Base-by-base conservation (phyloP, 2,329 filamentous ascomycete species). In the Hymenoscyphus repandus region DNA sequence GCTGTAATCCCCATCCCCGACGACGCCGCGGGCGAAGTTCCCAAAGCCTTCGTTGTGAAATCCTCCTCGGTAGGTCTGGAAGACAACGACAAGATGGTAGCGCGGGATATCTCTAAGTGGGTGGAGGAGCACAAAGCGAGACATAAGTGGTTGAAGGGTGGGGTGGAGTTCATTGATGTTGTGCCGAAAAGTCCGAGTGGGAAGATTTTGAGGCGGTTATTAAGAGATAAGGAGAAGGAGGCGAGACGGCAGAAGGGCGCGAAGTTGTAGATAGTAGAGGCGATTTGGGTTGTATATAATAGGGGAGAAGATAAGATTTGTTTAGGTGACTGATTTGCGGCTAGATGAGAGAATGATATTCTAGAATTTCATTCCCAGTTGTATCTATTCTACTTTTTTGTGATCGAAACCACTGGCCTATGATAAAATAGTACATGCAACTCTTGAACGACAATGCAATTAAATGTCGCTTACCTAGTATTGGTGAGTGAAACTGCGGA, bases 141-240 rank as follows among this genome's bases (percentile, higher is more conserved):
- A 15, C 80, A 87, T 65, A 88, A 88, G 70, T 82, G 79, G 74
- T 72, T 88, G 53, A 79, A 77, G 62, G 83, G 79, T 50, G 77
- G 72, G 1, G 69, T 86, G 2, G 78, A 82, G 64, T 86, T 86
- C 55, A 72, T 85, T 12, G 79, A 84, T 40, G 74, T 73, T 45
- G 80, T 90, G 20, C 86, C 86, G 11, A 90, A 90, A 75, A 86
- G 81, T 62, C 77, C 84, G 0, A 85, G 80, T 60, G 86, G 86
- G 9, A 90, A 90, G 77, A 88, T 90, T 49, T 66, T 90, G 63
- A 73, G 85, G 44, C 72, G 85, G 18, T 60, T 88, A 45, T 69
- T 95, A 59, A 75, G 87, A 38, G 89, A 95, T 63, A 78, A 79
- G 63, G 89, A 93, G 70, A 86, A 75, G 72, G 83, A 85, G 65